These are phyloP conservation scores for Jasminum sambac DNA, from an alignment of 257 asterid species.

Conservation along the genomic window DNA sequence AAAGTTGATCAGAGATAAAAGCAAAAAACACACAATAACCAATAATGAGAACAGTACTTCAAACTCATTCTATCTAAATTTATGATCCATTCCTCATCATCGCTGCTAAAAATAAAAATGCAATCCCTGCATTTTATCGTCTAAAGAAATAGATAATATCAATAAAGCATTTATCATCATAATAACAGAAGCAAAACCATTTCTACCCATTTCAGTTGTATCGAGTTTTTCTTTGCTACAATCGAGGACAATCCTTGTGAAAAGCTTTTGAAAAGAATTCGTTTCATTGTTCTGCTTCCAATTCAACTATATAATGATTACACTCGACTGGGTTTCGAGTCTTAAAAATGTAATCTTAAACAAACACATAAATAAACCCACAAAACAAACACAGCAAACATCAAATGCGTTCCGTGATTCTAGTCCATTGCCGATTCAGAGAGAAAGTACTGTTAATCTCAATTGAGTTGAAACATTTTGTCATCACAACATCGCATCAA, in stretches of 20 bases:
- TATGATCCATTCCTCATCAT: background rate
- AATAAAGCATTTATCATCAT: background rate
- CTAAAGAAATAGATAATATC: no score
- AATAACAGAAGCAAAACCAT: background rate
- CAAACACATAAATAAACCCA: constrained; percentile 8
- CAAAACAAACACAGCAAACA: constrained; percentile 1
- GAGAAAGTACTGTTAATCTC: background rate
- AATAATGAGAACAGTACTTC: background rate
- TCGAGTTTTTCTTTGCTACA: background rate
- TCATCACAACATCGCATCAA: constrained; percentile 12
- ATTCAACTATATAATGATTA: background rate
- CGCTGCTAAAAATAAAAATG: background rate
- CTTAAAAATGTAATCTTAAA: constrained; percentile 16
- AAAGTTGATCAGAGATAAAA: background rate
- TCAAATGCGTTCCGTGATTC: constrained; percentile 14
- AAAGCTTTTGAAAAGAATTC: background rate
- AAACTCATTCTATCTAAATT: background rate
- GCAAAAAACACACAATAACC: background rate
- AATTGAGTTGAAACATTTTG: constrained; percentile 19
- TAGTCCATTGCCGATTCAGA: constrained; percentile 1
- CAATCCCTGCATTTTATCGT: background rate
- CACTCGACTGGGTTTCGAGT: constrained; percentile 3
- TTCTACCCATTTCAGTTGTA: background rate
- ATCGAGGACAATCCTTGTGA: background rate
- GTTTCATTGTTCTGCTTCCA: background rate